Evolutionary conservation across 257 asterid species (phyloP), one percentile per base, ranked within the genome.

Genomic region (Nicotiana obtusifolia): DNA sequence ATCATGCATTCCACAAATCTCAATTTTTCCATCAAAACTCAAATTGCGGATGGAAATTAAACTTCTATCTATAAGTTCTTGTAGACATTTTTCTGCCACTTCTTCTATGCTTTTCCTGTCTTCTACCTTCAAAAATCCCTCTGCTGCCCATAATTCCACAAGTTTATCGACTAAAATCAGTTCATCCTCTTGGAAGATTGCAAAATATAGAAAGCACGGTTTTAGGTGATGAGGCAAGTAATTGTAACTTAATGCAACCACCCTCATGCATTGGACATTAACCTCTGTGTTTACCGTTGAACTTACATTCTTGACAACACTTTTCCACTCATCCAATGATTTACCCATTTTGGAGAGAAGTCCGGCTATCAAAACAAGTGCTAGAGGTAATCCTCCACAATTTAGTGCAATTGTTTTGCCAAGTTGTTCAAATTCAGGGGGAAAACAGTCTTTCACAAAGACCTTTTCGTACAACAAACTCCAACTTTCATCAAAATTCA

Each of bases 201-300:
- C 83, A 26, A 52, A 28, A 28, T 78, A 78, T 10, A 78, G 78
- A 52, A 81, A 81, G 64, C 78, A 81, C 3, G 84, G 49, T 37
- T 77, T 82, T 24, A 82, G 64, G 35, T 82, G 59, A n/a, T 17
- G 30, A 64, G 82, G 85, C 77, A 82, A 62, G 68, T 77, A 44
- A 33, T 76, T 56, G 59, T 76, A 82, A 59, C 85, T 82, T 13
- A 61, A 37, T 24, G 22, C 67, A 19, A 64, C 6, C 17, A 64
- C 76, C 4, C 30, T 60, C 66, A 20, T 20, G 66, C 85, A 62
- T 24, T 26, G 20, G 35, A 24, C n/a, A 13, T 35, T n/a, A 10
- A 57, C 59, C 31, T 83, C 35, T 49, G 54, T 22, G 14, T 20
- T 26, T 28, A 83, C 17, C 17, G 3, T 15, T 8, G 77, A 80